phyloP scores from a whole-genome alignment of 2,329 filamentous ascomycete genomes.

The Cladophialophora yegresii region DNA sequence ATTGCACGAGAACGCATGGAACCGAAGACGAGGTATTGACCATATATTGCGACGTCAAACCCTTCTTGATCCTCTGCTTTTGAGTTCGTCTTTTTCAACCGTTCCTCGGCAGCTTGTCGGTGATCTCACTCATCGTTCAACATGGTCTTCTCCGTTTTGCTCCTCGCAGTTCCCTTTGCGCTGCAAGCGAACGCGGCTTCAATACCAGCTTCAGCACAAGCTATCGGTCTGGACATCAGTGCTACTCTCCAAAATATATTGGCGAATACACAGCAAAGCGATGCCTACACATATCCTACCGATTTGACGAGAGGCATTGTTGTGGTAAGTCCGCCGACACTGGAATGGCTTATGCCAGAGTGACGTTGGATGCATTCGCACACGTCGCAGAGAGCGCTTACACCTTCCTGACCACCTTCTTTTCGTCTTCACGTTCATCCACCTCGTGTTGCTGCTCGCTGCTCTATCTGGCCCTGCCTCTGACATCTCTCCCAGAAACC shows the following conservation, averaged over 20 bases:
- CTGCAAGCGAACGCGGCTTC: constrained; percentile 18
- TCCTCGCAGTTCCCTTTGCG: constrained; percentile 20
- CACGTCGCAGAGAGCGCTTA: background rate
- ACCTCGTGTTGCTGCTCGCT: background rate
- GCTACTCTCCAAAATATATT: constrained; percentile 35
- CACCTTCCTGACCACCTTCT: background rate
- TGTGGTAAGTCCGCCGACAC: constrained; percentile 38
- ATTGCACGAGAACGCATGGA: background rate
- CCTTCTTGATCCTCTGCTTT: background rate
- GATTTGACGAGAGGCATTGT: constrained; percentile 45
- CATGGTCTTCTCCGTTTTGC: constrained; percentile 25
- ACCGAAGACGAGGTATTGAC: background rate
- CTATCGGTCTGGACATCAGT: constrained; percentile 27
- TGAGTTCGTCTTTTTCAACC: background rate
- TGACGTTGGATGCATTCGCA: background rate
- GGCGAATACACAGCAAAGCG: constrained; percentile 33
- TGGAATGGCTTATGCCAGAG: background rate
- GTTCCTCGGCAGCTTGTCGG: background rate
- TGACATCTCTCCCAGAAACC: constrained; percentile 26
- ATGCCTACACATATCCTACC: constrained; percentile 40
- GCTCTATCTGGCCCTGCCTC: background rate
- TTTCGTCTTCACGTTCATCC: background rate
- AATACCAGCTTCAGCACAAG: constrained; percentile 24
- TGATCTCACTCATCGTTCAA: background rate
- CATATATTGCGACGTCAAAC: background rate